Evolutionary conservation across 768 basidiomycete species (phyloP).

Genomic region (Royoungia palumana): DNA sequence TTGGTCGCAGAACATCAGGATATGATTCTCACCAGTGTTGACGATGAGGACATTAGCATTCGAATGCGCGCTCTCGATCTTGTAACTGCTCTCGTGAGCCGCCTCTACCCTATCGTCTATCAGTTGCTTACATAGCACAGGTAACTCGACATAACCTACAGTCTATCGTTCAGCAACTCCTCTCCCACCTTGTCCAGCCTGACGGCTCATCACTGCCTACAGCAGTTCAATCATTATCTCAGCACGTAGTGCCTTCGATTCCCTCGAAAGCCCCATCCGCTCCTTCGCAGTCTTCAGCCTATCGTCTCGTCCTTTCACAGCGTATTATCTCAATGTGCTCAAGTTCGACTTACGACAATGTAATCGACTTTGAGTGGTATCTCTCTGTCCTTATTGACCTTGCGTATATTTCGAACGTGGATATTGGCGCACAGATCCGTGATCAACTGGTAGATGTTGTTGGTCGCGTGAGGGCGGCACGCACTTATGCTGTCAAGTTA

Average conservation of each 20-base stretch:
- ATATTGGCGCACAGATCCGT: slow-evolving; percentile 73
- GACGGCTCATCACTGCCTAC: slow-evolving; percentile 54
- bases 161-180: slow-evolving; percentile 83
- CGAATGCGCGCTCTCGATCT: slow-evolving; percentile 94
- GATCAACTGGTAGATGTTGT: slow-evolving; percentile 86
- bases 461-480: slow-evolving; percentile 71
- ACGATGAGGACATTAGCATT: slow-evolving; percentile 93
- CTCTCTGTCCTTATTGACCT: slow-evolving; percentile 92
- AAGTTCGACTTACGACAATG: slow-evolving; percentile 77
- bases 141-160: slow-evolving; percentile 82
- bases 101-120: background rate
- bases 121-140: slow-evolving; percentile 38
- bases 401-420: slow-evolving; percentile 78
- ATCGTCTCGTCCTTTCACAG: slow-evolving; percentile 79
- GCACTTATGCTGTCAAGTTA: slow-evolving; percentile 78
- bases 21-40: slow-evolving; percentile 83
- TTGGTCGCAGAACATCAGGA: slow-evolving; percentile 90
- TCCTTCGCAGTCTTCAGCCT: slow-evolving; percentile 74
- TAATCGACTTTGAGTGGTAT: slow-evolving; percentile 97
- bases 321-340: slow-evolving; percentile 86
- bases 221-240: slow-evolving; percentile 51
- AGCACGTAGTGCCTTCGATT: slow-evolving; percentile 46
- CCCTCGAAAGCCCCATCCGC: slow-evolving; percentile 39
- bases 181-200: slow-evolving; percentile 75
- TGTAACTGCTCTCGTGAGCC: slow-evolving; percentile 82